These are phyloP conservation scores for Solanum corneliomulleri DNA, from an alignment of 257 asterid species.

Conservation along the genomic window DNA sequence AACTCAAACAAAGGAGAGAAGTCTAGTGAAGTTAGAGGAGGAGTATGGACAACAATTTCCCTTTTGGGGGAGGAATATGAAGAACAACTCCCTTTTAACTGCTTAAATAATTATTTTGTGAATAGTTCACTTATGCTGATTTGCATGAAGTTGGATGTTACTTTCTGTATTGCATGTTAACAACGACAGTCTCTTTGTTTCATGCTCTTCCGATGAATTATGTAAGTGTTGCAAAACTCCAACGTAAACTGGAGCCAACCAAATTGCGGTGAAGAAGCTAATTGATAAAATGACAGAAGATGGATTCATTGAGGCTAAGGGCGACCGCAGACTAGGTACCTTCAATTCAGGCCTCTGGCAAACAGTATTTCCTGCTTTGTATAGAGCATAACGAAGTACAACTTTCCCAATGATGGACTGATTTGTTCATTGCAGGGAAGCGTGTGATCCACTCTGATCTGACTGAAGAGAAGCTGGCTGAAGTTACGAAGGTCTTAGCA, in stretches of 20 bases:
- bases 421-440: constrained; percentile 52
- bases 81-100: neutral
- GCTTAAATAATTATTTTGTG: neutral
- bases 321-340: constrained; percentile 74
- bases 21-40: neutral
- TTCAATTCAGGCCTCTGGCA: neutral
- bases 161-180: neutral
- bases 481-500: constrained; percentile 52
- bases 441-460: constrained; percentile 86
- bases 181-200: constrained; percentile 16
- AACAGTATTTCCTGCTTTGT: neutral
- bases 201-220: constrained; percentile 80
- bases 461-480: constrained; percentile 52
- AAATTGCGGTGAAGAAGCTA: constrained; percentile 48
- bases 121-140: neutral
- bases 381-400: neutral
- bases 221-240: constrained; percentile 59
- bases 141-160: neutral
- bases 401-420: neutral
- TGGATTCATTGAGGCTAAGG: constrained; percentile 59
- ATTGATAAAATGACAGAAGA: constrained; percentile 79
- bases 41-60: neutral
- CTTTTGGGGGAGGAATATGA: neutral
- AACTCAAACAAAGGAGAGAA: neutral
- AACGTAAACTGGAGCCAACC: constrained; percentile 62